phyloP scores from a whole-genome alignment of 768 basidiomycete species.

The Chalciporus chontae region DNA sequence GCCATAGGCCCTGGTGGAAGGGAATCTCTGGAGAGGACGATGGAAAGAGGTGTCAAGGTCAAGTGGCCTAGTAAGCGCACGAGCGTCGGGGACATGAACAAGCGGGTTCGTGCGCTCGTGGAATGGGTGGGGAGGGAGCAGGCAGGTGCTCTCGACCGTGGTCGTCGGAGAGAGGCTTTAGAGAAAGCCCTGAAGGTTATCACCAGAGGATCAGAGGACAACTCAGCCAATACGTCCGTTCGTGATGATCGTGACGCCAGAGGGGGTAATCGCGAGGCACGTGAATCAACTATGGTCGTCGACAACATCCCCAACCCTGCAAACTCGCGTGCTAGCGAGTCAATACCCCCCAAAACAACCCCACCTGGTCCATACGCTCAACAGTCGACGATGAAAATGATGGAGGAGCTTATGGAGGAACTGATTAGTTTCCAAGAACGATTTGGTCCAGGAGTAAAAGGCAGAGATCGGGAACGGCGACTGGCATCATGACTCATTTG shows the following conservation, averaged over 20 bases:
- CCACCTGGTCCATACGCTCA: slow-evolving; percentile 15
- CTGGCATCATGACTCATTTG: slow-evolving; percentile 30
- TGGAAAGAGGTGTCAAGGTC: slow-evolving; percentile 80
- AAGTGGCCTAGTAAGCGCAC: slow-evolving; percentile 93
- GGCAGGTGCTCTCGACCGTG: slow-evolving; percentile 68
- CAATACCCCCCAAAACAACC: slow-evolving; percentile 3
- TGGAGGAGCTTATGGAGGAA: slow-evolving; percentile 91
- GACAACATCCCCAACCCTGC: slow-evolving; percentile 21
- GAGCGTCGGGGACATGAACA: slow-evolving; percentile 98
- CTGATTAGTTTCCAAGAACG: slow-evolving; percentile 85
- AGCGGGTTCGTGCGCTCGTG: slow-evolving; percentile 83
- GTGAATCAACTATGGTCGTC: slow-evolving; percentile 32
- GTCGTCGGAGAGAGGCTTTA: slow-evolving; percentile 64
- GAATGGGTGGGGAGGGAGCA: slow-evolving; percentile 95
- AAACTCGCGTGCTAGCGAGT: slow-evolving; percentile 16
- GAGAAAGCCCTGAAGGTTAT: slow-evolving; percentile 44
- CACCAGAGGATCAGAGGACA: slow-evolving; percentile 7
- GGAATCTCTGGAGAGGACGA: slow-evolving; percentile 56
- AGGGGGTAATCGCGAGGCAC: slow-evolving; percentile 9
- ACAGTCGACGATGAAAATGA: slow-evolving; percentile 65
- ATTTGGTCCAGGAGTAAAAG: slow-evolving; percentile 61
- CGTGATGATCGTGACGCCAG: slow-evolving; percentile 16
- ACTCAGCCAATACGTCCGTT: slow-evolving; percentile 4
- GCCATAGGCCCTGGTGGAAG: slow-evolving; percentile 41
- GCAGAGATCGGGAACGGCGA: slow-evolving; percentile 52